Percentiles rank a stretch among this genome's conserved stretches.
Evolutionary conservation across 495 filamentous ascomycete genomes (phyloP).

Genomic region (Xylaria sp.): DNA sequence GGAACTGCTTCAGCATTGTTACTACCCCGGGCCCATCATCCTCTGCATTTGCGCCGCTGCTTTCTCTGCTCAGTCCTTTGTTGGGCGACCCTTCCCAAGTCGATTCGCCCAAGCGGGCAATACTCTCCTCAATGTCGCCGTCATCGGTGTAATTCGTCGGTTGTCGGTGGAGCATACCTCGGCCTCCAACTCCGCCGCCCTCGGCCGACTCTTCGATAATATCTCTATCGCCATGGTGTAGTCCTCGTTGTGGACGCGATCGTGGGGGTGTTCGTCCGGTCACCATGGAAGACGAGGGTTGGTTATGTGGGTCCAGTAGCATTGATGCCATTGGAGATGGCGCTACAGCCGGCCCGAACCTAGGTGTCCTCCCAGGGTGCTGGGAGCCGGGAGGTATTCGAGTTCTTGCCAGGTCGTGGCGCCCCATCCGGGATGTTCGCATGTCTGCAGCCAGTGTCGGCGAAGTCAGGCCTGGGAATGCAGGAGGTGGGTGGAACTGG

Average conservation of each 20-base stretch:
- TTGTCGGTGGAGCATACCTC: conserved; percentile 79
- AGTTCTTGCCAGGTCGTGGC: conserved; percentile 48
- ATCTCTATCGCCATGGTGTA: conserved; percentile 49
- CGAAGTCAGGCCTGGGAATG: conserved; percentile 74
- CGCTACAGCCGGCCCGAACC: conserved; percentile 45
- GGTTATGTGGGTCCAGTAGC: conserved; percentile 85
- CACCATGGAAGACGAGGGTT: conserved; percentile 65
- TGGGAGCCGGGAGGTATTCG: conserved; percentile 29
- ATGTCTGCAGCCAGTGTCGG: conserved; percentile 64
- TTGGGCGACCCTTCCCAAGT: conserved; percentile 60
- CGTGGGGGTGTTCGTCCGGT: conserved; percentile 52
- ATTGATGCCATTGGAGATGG: conserved; percentile 73
- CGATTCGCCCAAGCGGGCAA: conserved; percentile 55
- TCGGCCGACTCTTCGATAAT: conserved; percentile 59
- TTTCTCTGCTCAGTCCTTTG: conserved; percentile 50
- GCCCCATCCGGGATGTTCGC: conserved; percentile 58
- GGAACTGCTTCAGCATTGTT: conserved; percentile 88
- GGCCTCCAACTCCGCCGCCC: conserved; percentile 61
- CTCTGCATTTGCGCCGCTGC: conserved; percentile 43
- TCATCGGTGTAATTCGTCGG: conserved; percentile 59
- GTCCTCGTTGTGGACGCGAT: conserved; percentile 48
- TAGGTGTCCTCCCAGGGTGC: conserved; percentile 37
- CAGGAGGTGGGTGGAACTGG: conserved; percentile 80
- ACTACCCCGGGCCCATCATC: conserved; percentile 72
- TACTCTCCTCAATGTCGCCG: conserved; percentile 57